Base-by-base conservation (phyloP, 305 asterid species). In the Plantago rigida region DNA sequence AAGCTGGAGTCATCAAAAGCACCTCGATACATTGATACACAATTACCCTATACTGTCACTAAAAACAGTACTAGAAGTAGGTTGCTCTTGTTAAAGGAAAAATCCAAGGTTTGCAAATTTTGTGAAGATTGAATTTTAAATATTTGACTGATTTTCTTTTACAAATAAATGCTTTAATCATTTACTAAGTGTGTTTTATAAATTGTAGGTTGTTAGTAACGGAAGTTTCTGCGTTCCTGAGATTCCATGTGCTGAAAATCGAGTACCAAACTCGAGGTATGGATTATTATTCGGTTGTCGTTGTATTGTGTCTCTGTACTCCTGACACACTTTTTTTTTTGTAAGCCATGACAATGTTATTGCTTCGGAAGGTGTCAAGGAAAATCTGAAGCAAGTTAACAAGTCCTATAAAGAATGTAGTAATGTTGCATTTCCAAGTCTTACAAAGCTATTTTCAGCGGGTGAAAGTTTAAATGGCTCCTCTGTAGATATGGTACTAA, bases 401-500 rank as follows among this genome's bases (percentile, higher is more conserved):
- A 65, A 65, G 49, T 72, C 80, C 61, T 54, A 69, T 41, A 80
- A 73, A 58, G 79, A 76, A 63, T 70, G 72, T 70, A 71, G 52
- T 28, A 54, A 64, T 41, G 79, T 69, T 72, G 76, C 83, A 28
- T 91, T 86, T 71, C 84, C 81, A 65, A 79, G 79, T 71, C 94
- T 91, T 47, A 71, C 76, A 39, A 92, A 82, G 69, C 67, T 83
- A 68, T 82, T 91, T 64, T 26, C 62, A 60, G 84, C 87, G 39
- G 84, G 82, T 75, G 84, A 69, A 68, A 79, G 68, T 71, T 71
- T 72, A 15, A 47, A 74, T 67, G 74, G 73, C 71, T 71, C 72
- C 70, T 70, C 84, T 50, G 74, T 84, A 39, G 96, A 88, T 65
- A 83, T 91, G 95, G 98, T 91, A 51, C 48, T 31, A 69, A 62